Base-by-base conservation (phyloP, 805 yeast genomes). In the Saturnispora halmiae region DNA sequence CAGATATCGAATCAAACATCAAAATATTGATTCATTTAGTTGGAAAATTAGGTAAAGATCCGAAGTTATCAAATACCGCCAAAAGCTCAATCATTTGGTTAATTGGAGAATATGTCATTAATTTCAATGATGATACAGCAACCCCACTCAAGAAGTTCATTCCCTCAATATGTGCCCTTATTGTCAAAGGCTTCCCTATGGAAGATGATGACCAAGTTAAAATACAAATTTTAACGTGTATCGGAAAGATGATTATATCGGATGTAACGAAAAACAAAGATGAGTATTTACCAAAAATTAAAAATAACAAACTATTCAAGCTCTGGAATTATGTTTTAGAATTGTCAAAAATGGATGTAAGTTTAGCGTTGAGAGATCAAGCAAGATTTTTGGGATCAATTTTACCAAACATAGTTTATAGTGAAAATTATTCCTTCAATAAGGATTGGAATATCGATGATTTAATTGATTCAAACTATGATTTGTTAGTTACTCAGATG, bases 41-140 rank as follows among this genome's bases (percentile, higher is more conserved):
- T 8, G 56, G 60, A 4, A 56, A 53, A 36, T 37, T 62, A 26
- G 36, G 55, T 6, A 26, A 49, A 31, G 31, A 49, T 40, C 11
- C 16, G 9, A 41, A 37, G 11, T 44, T 51, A 19, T 45, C 52
- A 8, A 37, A 54, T 15, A 44, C 50, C 14, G 94, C 97, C 0
- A 75, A 78, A 48, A 86, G 94, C 1, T 82, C 90, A 35, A 78
- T 88, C 9, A 69, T 90, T 6, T 92, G 97, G 97, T 67, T 90
- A 8, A 72, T 90, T 39, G 96, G 97, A 4, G 96, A 92, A 53
- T 80, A 79, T 54, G 68, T 79, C 0, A 53, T 54, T 5, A 40
- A 42, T 32, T 26, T 25, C 15, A 28, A 41, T 20, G 36, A 42
- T 10, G 34, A 36, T 21, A 29, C 19, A 14, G 29, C 20, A 2